Evolutionary conservation across 2,329 filamentous ascomycete species (phyloP).

Genomic region (Pseudogymnoascus verrucosus): DNA sequence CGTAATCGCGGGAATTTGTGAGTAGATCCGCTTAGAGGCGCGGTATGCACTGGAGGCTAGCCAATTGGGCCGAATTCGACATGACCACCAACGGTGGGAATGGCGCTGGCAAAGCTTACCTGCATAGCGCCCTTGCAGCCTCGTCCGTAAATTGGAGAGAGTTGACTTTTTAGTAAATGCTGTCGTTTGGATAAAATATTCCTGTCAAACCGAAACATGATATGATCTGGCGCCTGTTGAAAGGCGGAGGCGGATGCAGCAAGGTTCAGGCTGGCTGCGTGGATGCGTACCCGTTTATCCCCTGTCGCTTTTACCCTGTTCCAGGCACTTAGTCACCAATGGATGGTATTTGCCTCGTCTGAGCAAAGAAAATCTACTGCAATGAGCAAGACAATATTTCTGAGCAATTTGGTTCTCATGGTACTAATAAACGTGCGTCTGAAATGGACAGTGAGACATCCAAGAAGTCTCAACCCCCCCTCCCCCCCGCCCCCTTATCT

Average conservation of each 20-base stretch:
- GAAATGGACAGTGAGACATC: background rate
- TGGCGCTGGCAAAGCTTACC: background rate
- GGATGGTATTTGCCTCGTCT: background rate
- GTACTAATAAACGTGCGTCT: background rate
- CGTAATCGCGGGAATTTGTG: background rate
- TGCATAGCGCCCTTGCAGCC: conserved; percentile 4
- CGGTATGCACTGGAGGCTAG: background rate
- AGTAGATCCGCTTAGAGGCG: conserved; percentile 1
- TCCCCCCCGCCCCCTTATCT: background rate
- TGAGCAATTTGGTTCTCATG: background rate
- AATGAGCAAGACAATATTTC: background rate
- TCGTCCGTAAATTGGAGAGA: background rate
- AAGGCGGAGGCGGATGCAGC: conserved; percentile 7
- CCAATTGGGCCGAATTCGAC: background rate
- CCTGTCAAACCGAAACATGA: conserved; percentile 3
- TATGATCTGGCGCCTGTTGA: conserved; percentile 9
- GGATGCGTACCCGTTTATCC: background rate
- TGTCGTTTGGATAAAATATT: conserved; percentile 5
- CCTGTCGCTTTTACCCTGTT: background rate
- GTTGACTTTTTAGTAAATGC: background rate
- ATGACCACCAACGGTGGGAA: background rate
- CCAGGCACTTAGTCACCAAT: background rate
- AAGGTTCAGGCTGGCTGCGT: background rate
- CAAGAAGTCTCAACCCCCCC: background rate
- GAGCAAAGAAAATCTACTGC: background rate